Base-by-base conservation (phyloP, 2,329 filamentous ascomycete species). In the Aureobasidium subglaciale region DNA sequence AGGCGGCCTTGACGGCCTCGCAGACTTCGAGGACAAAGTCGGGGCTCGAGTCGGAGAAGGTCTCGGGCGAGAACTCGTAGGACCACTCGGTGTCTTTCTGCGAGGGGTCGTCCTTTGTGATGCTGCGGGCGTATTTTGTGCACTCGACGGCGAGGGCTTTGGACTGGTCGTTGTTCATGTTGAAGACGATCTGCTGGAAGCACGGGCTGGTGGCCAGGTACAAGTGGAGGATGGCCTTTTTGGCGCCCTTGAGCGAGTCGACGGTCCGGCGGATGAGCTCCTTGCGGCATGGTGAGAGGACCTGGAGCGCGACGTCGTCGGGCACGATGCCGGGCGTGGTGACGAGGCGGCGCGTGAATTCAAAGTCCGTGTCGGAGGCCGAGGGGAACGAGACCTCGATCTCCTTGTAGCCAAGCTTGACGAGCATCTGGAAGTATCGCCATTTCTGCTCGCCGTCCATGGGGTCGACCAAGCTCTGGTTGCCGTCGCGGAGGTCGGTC, bases 391-490 rank as follows among this genome's bases (percentile, higher is more conserved):
- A 93, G 18, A 96, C 87, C 70, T 97, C 92, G 62, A 97, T 96
- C 74, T 97, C 92, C 75, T 96, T 97, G 80, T 95, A 97, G 64
- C 93, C 92, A 48, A 96, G 80, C 59, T 92, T 84, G 65, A 86
- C 83, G 54, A 97, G 83, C 90, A 95, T 95, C 73, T 91, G 85
- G 78, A 97, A 97, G 79, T 91, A 97, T 59, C 80, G 78, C 83
- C 87, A 93, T 75, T 97, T 97, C 78, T 96, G 90, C 46, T 96
- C 89, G 63, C 90, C 90, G 67, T 90, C 93, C 91, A 97, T 96
- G 60, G 92, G 91, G 70, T 96, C 89, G 30, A 89, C 84, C 71
- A 96, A 78, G 71, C 86, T 91, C 77, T 97, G 92, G 78, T 96
- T 96, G 56, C 91, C 92, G 77, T 97, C 92, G 66, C 92, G 80